Percentiles rank a stretch among this genome's conserved stretches.
Conservation (phyloP, 2,329 filamentous ascomycete species). For the Akanthomyces dipterigenus region DNA sequence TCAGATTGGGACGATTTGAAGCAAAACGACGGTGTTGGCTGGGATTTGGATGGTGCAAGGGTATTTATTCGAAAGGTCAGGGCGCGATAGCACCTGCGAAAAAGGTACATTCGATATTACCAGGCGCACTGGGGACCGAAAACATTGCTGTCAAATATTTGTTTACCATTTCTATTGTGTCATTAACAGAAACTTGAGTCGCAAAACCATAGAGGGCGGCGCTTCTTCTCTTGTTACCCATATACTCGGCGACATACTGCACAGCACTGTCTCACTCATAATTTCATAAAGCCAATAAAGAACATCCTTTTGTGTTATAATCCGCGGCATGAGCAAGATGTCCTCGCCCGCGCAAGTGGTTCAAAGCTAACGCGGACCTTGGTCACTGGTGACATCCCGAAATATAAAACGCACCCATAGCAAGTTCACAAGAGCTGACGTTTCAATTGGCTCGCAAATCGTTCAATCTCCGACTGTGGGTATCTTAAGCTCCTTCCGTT, state of each 20-base stretch:
- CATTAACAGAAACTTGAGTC: too few relatives aligned
- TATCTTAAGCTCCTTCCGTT: slow-evolving; percentile 23
- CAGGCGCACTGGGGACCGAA: too few relatives aligned
- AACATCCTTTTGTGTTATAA: neutral
- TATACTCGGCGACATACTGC: too few relatives aligned
- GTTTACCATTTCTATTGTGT: neutral
- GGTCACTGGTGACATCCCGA: neutral
- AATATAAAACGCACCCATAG: neutral
- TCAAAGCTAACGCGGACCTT: neutral
- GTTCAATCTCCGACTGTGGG: neutral
- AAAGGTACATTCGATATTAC: neutral
- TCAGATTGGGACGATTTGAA: slow-evolving; percentile 66
- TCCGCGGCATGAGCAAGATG: neutral
- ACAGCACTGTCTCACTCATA: neutral
- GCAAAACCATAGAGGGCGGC: too few relatives aligned
- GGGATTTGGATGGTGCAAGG: slow-evolving; percentile 66
- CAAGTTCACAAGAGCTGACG: neutral
- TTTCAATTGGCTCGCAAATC: too few relatives aligned
- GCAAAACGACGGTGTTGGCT: slow-evolving; percentile 68
- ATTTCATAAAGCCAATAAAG: neutral
- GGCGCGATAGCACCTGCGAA: slow-evolving; percentile 16
- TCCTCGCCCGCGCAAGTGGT: neutral
- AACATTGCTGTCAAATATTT: neutral
- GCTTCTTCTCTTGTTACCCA: too few relatives aligned
- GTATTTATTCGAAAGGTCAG: slow-evolving; percentile 66